Base-by-base conservation (phyloP, 352 stramenopile species). In the Thalassiosira exigua region DNA sequence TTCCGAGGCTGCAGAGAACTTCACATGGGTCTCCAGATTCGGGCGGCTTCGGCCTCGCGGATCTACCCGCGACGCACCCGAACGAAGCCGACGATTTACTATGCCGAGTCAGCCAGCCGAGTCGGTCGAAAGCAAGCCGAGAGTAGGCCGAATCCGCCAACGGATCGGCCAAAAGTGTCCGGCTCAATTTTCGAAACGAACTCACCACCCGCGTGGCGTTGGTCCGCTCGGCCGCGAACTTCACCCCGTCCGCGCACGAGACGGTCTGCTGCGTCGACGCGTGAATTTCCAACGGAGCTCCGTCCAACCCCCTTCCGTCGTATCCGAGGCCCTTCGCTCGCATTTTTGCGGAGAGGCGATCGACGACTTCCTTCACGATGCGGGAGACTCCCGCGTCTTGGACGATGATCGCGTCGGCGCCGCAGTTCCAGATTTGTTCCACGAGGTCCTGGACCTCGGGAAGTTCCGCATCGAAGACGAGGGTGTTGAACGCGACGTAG, bases 391-490 rank as follows among this genome's bases (percentile, higher is more conserved):
- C 86, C 21, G 90, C 26, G 79, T 93, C 88, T 66, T 93, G 88
- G 19, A 92, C 78, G 65, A 93, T 93, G 0, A 93, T 60, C n/a
- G 88, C 88, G 76, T 93, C 89, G 1, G 90, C 86, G 44, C 83
- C 60, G 32, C 84, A 84, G 24, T 69, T 54, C 52, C 75, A 79
- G 50, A 81, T 81, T 21, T 74, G 32, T 60, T 75, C 59, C 22
- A 92, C 70, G 19, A 90, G 68, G 9, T 68, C n/a, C 60, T 84
- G 60, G 0, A 94, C 73, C 51, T 90, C 83, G 54, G 70, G 69
- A 12, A 92, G 58, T 73, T 94, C 89, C 2, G 86, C 36, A 56
- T 92, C 79, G 64, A 92, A 94, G 3, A 90, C 81, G 0, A 94
- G 44, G 24, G 85, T 91, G 65, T 94, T 94, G 44, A 92, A 77